phyloP scores from a whole-genome alignment of 768 basidiomycete species.

The Collybia sordida region DNA sequence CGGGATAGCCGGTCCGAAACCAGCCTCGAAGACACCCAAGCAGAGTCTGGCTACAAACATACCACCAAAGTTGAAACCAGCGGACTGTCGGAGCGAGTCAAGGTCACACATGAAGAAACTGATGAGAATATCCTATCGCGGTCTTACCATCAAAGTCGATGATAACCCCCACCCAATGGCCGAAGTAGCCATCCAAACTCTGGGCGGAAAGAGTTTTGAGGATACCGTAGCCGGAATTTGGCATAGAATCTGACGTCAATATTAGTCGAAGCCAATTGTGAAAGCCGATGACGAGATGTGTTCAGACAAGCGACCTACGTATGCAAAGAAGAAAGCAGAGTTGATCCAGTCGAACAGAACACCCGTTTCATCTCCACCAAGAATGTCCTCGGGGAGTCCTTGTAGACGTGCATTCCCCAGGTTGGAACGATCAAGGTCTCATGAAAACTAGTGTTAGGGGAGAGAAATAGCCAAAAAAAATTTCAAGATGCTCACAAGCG shows the following conservation, averaged over 20 bases:
- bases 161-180: conserved; percentile 77
- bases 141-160: conserved; percentile 65
- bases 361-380: conserved; percentile 69
- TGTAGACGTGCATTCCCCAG: conserved; percentile 79
- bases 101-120: not conserved
- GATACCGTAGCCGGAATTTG: conserved; percentile 65
- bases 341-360: conserved; percentile 76
- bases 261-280: not conserved
- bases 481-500: conserved; percentile 54
- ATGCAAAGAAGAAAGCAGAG: conserved; percentile 78
- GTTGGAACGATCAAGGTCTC: conserved; percentile 75
- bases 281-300: not conserved
- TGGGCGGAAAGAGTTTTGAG: conserved; percentile 70
- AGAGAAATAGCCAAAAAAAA: not conserved
- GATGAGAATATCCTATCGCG: not conserved
- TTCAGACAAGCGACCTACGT: conserved; percentile 40
- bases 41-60: conserved; percentile 57
- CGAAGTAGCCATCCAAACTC: conserved; percentile 62
- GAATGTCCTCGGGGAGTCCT: conserved; percentile 61
- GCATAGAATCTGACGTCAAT: conserved; percentile 52
- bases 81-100: conserved; percentile 42
- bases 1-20: conserved; percentile 76
- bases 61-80: conserved; percentile 59
- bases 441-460: not conserved
- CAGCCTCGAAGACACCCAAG: conserved; percentile 77